phyloP scores from a whole-genome alignment of 768 basidiomycete species.

The Collybia sp. region DNA sequence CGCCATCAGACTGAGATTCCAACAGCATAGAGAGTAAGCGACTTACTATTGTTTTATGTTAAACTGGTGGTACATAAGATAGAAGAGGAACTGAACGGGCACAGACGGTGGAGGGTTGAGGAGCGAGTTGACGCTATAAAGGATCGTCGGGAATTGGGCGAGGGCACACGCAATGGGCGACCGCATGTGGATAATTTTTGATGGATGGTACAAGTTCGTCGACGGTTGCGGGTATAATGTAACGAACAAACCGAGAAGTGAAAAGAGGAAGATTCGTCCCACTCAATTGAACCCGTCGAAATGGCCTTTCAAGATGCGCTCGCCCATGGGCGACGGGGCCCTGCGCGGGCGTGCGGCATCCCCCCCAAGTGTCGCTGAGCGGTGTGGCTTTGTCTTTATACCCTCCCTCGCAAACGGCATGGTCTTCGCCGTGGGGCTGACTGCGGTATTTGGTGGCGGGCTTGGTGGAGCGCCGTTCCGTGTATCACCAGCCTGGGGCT shows the following conservation, averaged over 20 bases:
- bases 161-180: neutral
- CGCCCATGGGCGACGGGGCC: slow-evolving; percentile 87
- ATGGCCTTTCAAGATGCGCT: slow-evolving; percentile 86
- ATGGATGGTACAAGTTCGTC: slow-evolving; percentile 17
- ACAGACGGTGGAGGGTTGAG: too few species aligned
- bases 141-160: neutral
- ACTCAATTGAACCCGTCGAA: slow-evolving; percentile 83
- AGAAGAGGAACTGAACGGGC: too few species aligned
- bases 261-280: neutral
- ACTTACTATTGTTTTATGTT: too few species aligned
- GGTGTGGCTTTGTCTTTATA: slow-evolving; percentile 35
- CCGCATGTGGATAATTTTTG: neutral
- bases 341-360: slow-evolving; percentile 47
- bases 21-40: too few species aligned
- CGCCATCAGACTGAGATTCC: too few species aligned
- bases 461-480: slow-evolving; percentile 30
- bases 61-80: too few species aligned
- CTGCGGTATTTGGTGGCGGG: slow-evolving; percentile 50
- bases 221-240: slow-evolving; percentile 36
- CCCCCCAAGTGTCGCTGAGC: slow-evolving; percentile 50
- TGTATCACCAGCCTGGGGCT: slow-evolving; percentile 25
- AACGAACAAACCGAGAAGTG: slow-evolving; percentile 16
- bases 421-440: slow-evolving; percentile 29
- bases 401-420: slow-evolving; percentile 21
- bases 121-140: too few species aligned